Evolutionary conservation across 2,329 filamentous ascomycete genomes (phyloP), one percentile per base, ranked within the genome.

Genomic region (Calonectria ilicicola): DNA sequence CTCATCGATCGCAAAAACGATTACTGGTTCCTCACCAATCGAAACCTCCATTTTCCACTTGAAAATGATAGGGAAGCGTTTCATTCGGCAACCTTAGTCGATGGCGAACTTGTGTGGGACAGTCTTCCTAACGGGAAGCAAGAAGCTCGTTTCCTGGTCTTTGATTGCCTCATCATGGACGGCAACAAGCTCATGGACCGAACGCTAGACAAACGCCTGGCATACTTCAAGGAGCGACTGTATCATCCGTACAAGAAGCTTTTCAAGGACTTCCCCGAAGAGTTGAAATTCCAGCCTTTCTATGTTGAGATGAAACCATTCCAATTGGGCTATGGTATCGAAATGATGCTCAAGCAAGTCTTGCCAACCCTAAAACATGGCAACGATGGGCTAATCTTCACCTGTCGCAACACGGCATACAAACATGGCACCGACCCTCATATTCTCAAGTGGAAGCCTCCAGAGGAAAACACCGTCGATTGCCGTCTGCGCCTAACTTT

Each of bases 1-100:
- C 89, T 99, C 69, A 98, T 99, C 85, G 96, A 99, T 85, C 95
- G 97, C 81, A 98, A 96, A 86, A 98, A 99, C 86, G 95, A 98
- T 83, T 99, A 97, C 87, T 98, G 96, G 90, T 95, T 90, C 81
- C 91, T 98, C 73, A 90, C 91, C 35, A 88, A 90, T 73, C 87
- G 86, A 66, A 89, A 87, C 69, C 89, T 98, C 27, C 95, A 98
- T 83, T 96, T 98, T 78, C 97, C 97, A 0, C 87, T 93, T 26
- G 91, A 91, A 44, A 87, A 90, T 51, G 89, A 94, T 76, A 89
- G 90, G 14, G 84, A 87, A 51, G 88, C 87, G 17, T 98, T 94
- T 82, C 95, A 98, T 82, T 90, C 88, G 17, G 90, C 91, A 72
- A 98, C 97, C 0, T 86, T 99, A 35, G 89, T 98, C 58, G 97